Evolutionary conservation across 306 rosid species (phyloP).

Genomic region (Cyamopsis tetragonoloba): DNA sequence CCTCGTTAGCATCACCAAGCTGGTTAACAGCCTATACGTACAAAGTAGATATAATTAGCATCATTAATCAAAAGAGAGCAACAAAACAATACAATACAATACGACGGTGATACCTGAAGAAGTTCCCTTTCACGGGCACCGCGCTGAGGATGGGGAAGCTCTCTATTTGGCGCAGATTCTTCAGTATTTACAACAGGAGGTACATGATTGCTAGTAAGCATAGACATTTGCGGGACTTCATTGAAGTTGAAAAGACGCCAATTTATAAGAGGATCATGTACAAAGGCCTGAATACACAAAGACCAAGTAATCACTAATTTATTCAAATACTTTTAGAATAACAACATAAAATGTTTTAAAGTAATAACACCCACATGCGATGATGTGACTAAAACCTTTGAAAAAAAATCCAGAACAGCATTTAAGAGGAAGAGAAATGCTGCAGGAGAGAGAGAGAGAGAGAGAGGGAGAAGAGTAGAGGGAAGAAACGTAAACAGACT

Average conservation of each 20-base stretch:
- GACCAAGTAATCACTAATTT: conserved; percentile 9
- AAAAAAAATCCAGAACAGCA: background rate
- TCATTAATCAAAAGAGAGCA: conserved; percentile 19
- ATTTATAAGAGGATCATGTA: conserved; percentile 94
- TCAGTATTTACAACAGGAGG: conserved; percentile 74
- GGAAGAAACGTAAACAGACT: background rate
- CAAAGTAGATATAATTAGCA: conserved; percentile 32
- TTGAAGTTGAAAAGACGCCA: conserved; percentile 99
- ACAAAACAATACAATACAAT: conserved; percentile 6
- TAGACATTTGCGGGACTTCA: conserved; percentile 94
- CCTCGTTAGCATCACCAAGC: conserved; percentile 99
- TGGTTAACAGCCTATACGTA: conserved; percentile 82
- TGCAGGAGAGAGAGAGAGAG: background rate
- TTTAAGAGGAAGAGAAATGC: background rate
- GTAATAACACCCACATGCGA: background rate
- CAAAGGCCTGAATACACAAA: conserved; percentile 74
- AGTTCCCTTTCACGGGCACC: conserved; percentile 97
- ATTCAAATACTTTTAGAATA: background rate
- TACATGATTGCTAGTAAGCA: conserved; percentile 58
- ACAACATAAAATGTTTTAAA: background rate
- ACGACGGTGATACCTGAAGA: conserved; percentile 79
- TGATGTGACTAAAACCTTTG: no score
- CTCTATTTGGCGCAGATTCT: conserved; percentile 64
- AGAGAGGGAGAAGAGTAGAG: no score
- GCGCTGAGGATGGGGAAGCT: conserved; percentile 88